A percentile compares a stretch with the other conserved stretches of the same genome.
Evolutionary conservation across 345 rosid genomes (phyloP).

Genomic region (Eucalyptus curtisii): DNA sequence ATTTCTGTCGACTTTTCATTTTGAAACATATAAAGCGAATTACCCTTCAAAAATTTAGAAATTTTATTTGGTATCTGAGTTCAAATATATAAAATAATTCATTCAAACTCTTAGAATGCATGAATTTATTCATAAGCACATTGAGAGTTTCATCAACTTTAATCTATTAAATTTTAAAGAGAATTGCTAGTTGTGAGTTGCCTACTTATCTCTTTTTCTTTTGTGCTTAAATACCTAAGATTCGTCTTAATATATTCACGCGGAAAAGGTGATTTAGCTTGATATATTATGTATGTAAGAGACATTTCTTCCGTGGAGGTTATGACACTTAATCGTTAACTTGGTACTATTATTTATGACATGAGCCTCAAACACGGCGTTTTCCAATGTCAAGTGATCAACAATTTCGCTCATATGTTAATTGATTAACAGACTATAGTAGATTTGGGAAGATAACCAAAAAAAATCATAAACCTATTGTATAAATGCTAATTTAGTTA

Average conservation of each 20-base stretch:
- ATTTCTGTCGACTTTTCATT: neutral
- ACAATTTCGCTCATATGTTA: neutral
- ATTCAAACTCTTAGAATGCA: neutral
- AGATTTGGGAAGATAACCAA: neutral
- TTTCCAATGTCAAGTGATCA: neutral
- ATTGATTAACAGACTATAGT: neutral
- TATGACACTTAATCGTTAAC: neutral
- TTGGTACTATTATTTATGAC: neutral
- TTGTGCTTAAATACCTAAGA: neutral
- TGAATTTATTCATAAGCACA: neutral
- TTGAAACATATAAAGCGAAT: neutral
- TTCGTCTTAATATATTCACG: neutral
- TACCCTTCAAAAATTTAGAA: neutral
- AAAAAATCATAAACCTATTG: neutral
- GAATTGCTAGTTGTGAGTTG: neutral
- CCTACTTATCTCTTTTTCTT: neutral
- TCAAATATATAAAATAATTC: neutral
- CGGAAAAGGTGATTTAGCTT: neutral
- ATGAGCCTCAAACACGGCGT: neutral
- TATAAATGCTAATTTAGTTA: accelerated
- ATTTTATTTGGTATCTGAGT: neutral
- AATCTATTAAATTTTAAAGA: neutral
- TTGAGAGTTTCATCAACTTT: neutral
- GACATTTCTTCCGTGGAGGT: neutral
- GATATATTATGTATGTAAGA: neutral